These are phyloP conservation scores for Cicer judaicum DNA, from an alignment of 306 rosid genomes.

Conservation along the genomic window DNA sequence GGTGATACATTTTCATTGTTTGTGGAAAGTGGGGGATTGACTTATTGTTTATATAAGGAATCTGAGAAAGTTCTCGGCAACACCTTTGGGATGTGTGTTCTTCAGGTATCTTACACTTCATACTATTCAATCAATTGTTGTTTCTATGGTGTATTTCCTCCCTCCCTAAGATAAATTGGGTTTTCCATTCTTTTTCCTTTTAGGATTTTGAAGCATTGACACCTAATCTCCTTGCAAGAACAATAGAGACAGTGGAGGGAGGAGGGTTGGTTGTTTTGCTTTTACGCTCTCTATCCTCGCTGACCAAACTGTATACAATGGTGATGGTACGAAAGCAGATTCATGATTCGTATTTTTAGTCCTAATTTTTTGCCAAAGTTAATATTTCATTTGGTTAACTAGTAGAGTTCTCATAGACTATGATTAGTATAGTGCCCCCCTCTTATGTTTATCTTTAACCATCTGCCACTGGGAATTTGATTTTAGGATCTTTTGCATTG, in stretches of 20 bases:
- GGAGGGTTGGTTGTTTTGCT: constrained; percentile 88
- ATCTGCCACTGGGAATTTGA: constrained; percentile 9
- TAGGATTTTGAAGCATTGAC: constrained; percentile 97
- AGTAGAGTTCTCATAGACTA: constrained; percentile 16
- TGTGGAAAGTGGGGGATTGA: constrained; percentile 70
- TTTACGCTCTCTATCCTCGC: constrained; percentile 76
- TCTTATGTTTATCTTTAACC: background rate
- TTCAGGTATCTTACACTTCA: constrained; percentile 64
- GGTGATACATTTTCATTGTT: constrained; percentile 85
- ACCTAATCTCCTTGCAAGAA: constrained; percentile 91
- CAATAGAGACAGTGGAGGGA: constrained; percentile 97
- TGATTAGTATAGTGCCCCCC: background rate
- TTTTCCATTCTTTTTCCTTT: constrained; percentile 41
- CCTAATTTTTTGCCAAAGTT: background rate
- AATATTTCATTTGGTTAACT: background rate
- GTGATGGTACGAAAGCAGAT: constrained; percentile 73
- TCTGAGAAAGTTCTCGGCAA: constrained; percentile 90
- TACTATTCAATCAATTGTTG: constrained; percentile 24
- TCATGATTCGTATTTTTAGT: constrained; percentile 28
- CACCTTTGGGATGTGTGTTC: constrained; percentile 95
- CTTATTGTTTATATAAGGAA: constrained; percentile 79
- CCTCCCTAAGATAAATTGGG: background rate
- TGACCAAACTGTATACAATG: constrained; percentile 95
- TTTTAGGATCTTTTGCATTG: constrained; percentile 1
- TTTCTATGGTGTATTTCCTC: constrained; percentile 15